phyloP scores from a whole-genome alignment of 2,329 filamentous ascomycete genomes.

The Fusarium vanettenii region DNA sequence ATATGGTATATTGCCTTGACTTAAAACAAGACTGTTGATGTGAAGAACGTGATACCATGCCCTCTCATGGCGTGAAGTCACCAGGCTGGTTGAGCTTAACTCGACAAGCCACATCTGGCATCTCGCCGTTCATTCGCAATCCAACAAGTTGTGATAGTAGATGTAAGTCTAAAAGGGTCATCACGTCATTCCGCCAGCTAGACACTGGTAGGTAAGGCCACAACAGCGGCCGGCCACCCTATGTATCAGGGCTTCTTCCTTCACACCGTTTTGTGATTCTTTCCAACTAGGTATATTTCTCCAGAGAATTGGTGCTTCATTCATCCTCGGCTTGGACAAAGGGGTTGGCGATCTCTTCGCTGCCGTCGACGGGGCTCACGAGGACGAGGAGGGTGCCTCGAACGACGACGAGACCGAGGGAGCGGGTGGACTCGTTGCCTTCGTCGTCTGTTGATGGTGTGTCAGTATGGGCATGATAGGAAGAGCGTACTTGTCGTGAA shows the following conservation, averaged over 20 bases:
- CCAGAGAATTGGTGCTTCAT: constrained; percentile 42
- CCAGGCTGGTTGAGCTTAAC: background rate
- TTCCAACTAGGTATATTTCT: constrained; percentile 12
- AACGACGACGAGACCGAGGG: constrained; percentile 88
- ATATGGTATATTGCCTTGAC: constrained; percentile 40
- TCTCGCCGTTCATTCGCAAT: constrained; percentile 6
- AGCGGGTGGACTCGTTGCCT: constrained; percentile 84
- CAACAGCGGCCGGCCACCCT: background rate
- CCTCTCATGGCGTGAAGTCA: background rate
- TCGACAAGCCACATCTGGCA: background rate
- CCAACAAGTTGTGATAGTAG: constrained; percentile 21
- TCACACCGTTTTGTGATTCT: constrained; percentile 9
- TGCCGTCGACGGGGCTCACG: constrained; percentile 92
- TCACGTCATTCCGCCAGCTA: constrained; percentile 3
- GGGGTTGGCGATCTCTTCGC: constrained; percentile 95
- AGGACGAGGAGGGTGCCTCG: constrained; percentile 92
- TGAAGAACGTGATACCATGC: constrained; percentile 7
- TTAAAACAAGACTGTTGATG: constrained; percentile 24
- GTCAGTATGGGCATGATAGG: constrained; percentile 2
- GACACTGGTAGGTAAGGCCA: background rate
- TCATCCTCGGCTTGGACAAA: constrained; percentile 82
- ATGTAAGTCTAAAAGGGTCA: constrained; percentile 10
- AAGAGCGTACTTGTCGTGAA: background rate
- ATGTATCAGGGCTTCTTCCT: background rate
- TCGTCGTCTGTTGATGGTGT: constrained; percentile 77